Base-by-base conservation (phyloP, 495 filamentous ascomycete species). In the Apodospora peruviana region DNA sequence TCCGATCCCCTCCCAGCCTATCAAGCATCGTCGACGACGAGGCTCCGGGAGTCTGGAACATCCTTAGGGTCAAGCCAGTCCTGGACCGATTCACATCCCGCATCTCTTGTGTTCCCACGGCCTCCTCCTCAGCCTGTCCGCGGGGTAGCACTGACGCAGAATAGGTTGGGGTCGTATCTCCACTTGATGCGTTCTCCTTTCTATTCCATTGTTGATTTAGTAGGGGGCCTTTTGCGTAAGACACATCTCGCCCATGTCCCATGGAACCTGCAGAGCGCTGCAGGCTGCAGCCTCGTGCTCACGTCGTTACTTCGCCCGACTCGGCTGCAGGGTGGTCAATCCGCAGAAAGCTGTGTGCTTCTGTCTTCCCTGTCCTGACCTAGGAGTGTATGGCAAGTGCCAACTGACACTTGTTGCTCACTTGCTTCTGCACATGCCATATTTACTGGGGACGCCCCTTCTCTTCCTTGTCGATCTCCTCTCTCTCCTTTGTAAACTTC, bases 221-320 rank as follows among this genome's bases (percentile, higher is more conserved):
- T n/a, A 16, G 23, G 24, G 7, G 44, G 29, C 37, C 40, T 25
- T 55, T 35, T 40, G 49, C 45, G 55, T 58, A 52, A 47, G 40
- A 61, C n/a, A n/a, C 40, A 43, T 32, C 14, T 14, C 27, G 27
- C 7, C 27, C 27, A 32, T 32, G 27, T 7, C 14, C 27, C 27
- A 32, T 32, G 27, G 27, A 32, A 32, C 25, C 47, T 35, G 27
- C 9, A 19, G 4, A 22, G 12, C 45, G n/a, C 47, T 54, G 51
- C 56, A 59, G 42, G 25, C 40, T 57, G 54, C 60, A 58, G 49
- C 52, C 38, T 50, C 47, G 49, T 53, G 50, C 46, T 42, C 46
- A 34, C 49, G 42, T 27, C 45, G 50, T 48, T 53, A 53, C 48
- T 52, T 50, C 45, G 53, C 59, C 53, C 56, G 47, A 49, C 46